Evolutionary conservation across 2,329 filamentous ascomycete genomes (phyloP), one percentile per base, ranked within the genome.

Genomic region (Graphilbum ipis-grandicollis): DNA sequence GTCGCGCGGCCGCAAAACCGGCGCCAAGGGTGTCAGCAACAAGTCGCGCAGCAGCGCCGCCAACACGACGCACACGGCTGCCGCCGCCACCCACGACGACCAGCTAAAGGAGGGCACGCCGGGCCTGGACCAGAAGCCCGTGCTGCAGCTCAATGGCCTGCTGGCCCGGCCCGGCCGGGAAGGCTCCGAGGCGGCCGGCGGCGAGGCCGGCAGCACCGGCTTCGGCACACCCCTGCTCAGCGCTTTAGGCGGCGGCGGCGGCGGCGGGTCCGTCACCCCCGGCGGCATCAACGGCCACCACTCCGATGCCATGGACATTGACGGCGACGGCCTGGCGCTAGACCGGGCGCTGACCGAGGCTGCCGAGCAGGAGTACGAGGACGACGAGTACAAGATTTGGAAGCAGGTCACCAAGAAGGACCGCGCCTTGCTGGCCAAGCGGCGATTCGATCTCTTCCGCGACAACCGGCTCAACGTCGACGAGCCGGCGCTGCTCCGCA

Each of bases 401-500:
- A 98, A 96, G 60, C 88, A 96, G 56, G 84, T 93, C 30, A 98
- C 90, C 2, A 96, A 96, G 59, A 94, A 90, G 53, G 86, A 93
- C 50, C 77, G 90, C 43, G 90, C 90, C 4, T 62, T 79, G 19
- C 74, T 88, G 37, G 80, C 90, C 41, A 84, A 86, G 44, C 83
- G 93, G 52, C 73, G 90, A 23, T 77, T 85, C 54, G 72, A 80
- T 29, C 69, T 98, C 13, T 93, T 98, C 58, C 79, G 79, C 42
- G 80, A 79, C 35, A 78, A 85, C 48, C 82, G 76, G 49, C 64
- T 98, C 35, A 93, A 94, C 50, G 56, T 70, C 1, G 90, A 98
- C 22, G 84, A 92, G 43, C 84, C 85, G 15, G 90, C 90, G 13
- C 62, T 96, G 36, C 60, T 96, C 32, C 71, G 90, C 43, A 85